Percentiles rank a stretch among this genome's conserved stretches.
These are phyloP conservation scores for Nissolia schottii DNA, from an alignment of 306 rosid genomes.

Conservation along the genomic window DNA sequence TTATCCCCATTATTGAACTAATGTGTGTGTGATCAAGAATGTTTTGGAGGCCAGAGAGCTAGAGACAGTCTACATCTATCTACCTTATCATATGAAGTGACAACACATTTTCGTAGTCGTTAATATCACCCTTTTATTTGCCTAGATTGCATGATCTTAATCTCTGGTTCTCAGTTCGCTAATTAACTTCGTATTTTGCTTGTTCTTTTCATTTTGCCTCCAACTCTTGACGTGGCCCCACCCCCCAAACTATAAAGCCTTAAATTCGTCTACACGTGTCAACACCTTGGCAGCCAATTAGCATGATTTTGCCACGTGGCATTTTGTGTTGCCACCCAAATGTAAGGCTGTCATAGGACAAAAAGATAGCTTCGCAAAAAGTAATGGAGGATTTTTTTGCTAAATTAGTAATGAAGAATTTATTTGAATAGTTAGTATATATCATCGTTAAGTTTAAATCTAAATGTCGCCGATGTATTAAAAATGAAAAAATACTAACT, in stretches of 20 bases:
- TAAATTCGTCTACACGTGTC: neutral
- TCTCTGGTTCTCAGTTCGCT: too few species aligned
- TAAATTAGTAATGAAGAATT: too few species aligned
- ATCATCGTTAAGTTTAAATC: too few species aligned
- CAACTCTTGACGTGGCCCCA: neutral
- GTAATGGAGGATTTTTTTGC: too few species aligned
- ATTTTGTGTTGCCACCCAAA: neutral
- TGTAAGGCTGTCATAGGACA: neutral
- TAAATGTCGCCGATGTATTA: too few species aligned
- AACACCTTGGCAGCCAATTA: neutral
- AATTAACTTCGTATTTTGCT: neutral
- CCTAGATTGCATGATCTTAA: too few species aligned
- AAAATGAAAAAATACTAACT: too few species aligned
- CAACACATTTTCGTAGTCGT: neutral
- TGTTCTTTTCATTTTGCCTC: neutral
- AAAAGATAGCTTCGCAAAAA: neutral
- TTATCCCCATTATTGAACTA: slow-evolving; percentile 30
- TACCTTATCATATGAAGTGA: neutral
- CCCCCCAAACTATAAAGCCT: neutral
- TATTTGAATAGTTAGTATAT: too few species aligned
- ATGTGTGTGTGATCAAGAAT: slow-evolving; percentile 35
- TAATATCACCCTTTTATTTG: too few species aligned
- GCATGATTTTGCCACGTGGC: neutral
- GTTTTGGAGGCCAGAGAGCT: slow-evolving; percentile 33
- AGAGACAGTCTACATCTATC: slow-evolving; percentile 4